Evolutionary conservation across 306 rosid genomes (phyloP).

Genomic region (Begonia peltatifolia): DNA sequence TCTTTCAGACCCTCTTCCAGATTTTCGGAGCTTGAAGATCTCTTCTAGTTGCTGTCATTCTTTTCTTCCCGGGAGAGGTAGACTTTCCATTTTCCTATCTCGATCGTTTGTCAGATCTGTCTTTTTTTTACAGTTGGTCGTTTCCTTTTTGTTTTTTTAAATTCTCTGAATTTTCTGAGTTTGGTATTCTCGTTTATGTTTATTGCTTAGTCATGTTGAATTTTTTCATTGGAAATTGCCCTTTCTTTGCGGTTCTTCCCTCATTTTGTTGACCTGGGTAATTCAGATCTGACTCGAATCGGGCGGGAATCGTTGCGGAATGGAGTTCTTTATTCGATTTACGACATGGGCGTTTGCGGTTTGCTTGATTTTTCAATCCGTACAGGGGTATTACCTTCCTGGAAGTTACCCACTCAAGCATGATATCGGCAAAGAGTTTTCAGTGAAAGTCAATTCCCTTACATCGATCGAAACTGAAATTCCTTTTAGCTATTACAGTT

Average conservation of each 20-base stretch:
- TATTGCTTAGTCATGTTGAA: conserved; percentile 3
- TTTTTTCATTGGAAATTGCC: conserved; percentile 2
- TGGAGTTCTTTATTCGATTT: conserved; percentile 40
- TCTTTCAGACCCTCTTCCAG: conserved; percentile 6
- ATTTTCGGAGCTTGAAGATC: conserved; percentile 16
- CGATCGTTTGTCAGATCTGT: conserved; percentile 22
- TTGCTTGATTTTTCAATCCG: conserved; percentile 40
- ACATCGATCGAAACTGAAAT: conserved; percentile 89
- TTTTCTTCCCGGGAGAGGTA: conserved; percentile 6
- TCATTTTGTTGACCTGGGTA: conserved; percentile 22
- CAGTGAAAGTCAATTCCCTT: conserved; percentile 76
- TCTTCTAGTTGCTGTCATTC: conserved; percentile 1
- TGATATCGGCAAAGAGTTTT: conserved; percentile 33
- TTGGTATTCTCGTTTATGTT: background rate
- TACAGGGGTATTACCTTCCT: conserved; percentile 71
- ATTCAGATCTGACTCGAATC: conserved; percentile 55
- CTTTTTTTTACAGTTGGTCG: too few relatives aligned
- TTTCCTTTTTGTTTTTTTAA: conserved; percentile 3
- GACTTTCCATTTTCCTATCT: conserved; percentile 6
- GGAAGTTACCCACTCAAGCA: conserved; percentile 85
- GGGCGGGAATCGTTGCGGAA: conserved; percentile 15
- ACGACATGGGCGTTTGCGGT: conserved; percentile 34
- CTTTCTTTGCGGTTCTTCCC: conserved; percentile 5
- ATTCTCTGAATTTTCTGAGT: background rate
- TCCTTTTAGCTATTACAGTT: conserved; percentile 84